Evolutionary conservation across 805 yeast genomes (phyloP).

Genomic region (Cyberlindnera xishuangbannaensis): DNA sequence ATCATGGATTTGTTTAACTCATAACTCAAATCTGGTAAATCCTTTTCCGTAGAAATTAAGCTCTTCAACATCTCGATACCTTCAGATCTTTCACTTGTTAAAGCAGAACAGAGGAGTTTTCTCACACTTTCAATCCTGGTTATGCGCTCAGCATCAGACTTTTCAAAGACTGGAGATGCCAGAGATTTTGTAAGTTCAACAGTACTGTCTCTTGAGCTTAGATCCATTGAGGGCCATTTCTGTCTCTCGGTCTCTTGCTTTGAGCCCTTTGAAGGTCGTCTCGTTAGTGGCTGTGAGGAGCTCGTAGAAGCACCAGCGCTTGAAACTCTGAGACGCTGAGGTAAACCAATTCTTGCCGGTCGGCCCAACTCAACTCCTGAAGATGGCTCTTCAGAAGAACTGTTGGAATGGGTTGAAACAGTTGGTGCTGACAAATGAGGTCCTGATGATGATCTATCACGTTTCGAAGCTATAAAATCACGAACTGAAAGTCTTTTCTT

Average conservation of each 20-base stretch:
- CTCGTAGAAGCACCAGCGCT: conserved; percentile 12
- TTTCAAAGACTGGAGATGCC: not conserved
- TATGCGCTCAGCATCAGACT: no score
- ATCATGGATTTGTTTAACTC: conserved; percentile 21
- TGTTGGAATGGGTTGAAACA: not conserved
- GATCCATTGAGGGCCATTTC: conserved; percentile 2
- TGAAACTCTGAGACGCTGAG: conserved; percentile 20
- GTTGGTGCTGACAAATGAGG: conserved; percentile 24
- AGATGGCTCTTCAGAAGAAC: not conserved
- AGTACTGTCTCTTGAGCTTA: conserved; percentile 5
- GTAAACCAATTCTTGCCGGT: conserved; percentile 20
- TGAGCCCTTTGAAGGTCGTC: conserved; percentile 17
- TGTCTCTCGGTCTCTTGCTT: conserved; percentile 6
- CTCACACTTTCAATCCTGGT: conserved; percentile 6
- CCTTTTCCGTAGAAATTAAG: conserved; percentile 1
- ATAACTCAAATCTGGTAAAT: conserved; percentile 14
- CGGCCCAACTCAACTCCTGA: conserved; percentile 22
- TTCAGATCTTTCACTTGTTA: conserved; percentile 21
- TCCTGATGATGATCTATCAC: conserved; percentile 34
- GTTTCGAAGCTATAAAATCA: conserved; percentile 40
- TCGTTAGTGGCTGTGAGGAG: conserved; percentile 11
- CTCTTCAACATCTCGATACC: conserved; percentile 17
- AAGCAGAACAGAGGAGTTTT: conserved; percentile 17
- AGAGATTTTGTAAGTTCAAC: conserved; percentile 2
- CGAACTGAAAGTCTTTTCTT: conserved; percentile 41